Conservation (phyloP, 441 rosid genomes). For the Raphanus hybrid region DNA sequence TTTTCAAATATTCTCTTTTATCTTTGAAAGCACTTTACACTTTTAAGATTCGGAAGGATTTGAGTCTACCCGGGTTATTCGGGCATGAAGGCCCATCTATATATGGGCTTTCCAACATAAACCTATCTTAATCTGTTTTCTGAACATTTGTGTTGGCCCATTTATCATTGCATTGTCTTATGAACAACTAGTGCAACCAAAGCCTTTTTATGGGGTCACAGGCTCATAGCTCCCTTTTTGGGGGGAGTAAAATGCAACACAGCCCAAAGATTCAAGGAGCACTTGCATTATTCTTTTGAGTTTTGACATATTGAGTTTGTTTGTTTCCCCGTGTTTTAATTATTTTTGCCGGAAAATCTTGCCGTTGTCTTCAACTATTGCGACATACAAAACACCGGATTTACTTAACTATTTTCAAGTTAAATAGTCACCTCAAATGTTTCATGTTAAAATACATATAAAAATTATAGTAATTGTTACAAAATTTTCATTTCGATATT, state of each 20-base stretch:
- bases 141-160: not conserved
- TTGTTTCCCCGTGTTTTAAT: not conserved
- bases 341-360: not conserved
- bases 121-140: not conserved
- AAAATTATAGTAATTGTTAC: not conserved
- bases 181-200: not conserved
- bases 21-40: constrained; percentile 11
- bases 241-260: not conserved
- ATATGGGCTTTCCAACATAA: constrained; percentile 5
- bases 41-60: constrained; percentile 18
- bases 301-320: not conserved
- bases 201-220: not conserved
- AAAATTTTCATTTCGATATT: not conserved
- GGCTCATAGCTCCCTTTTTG: not conserved
- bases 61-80: not conserved
- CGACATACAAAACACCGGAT: not conserved
- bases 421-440: not conserved
- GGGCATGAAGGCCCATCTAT: constrained; percentile 1
- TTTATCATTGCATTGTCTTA: not conserved
- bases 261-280: not conserved
- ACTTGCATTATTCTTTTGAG: not conserved
- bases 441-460: not conserved
- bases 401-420: not conserved
- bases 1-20: constrained; percentile 20
- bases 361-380: not conserved